These are phyloP conservation scores for Nepenthes gracilis DNA, from an alignment of 148 eudicot species.

Conservation along the genomic window DNA sequence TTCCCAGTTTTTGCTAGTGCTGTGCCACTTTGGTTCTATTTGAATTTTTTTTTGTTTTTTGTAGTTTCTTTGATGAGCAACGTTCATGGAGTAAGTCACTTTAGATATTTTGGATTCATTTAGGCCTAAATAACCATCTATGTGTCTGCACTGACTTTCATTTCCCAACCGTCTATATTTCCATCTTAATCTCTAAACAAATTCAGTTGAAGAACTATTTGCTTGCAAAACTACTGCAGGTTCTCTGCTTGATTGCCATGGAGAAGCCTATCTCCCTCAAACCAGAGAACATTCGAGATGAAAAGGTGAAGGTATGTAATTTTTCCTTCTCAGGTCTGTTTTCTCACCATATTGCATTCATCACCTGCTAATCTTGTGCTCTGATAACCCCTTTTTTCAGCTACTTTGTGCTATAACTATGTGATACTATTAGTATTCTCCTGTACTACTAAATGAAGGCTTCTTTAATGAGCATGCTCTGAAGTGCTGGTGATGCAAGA, in stretches of 20 bases:
- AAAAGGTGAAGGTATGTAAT: slow-evolving; percentile 77
- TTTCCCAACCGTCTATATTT: background rate
- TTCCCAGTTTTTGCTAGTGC: too few relatives aligned
- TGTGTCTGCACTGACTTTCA: background rate
- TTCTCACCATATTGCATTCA: too few relatives aligned
- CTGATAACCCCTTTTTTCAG: too few relatives aligned
- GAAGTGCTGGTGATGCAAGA: too few relatives aligned
- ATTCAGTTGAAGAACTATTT: background rate
- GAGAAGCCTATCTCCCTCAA: slow-evolving; percentile 87
- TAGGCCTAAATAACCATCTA: background rate
- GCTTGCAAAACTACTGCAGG: slow-evolving; percentile 30
- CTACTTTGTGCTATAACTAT: too few relatives aligned
- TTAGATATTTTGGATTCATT: background rate
- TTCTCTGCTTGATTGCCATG: slow-evolving; percentile 93
- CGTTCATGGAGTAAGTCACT: background rate
- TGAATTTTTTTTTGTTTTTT: background rate
- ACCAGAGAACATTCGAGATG: slow-evolving; percentile 95
- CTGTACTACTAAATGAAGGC: too few relatives aligned
- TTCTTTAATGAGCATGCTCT: too few relatives aligned
- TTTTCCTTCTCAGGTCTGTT: background rate
- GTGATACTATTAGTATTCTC: too few relatives aligned
- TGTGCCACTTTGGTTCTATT: too few relatives aligned
- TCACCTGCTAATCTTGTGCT: too few relatives aligned
- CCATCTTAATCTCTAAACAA: too few relatives aligned
- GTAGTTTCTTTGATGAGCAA: background rate